Conservation (phyloP, 1,139 yeast species). For the Scheffersomyces quercinus region DNA sequence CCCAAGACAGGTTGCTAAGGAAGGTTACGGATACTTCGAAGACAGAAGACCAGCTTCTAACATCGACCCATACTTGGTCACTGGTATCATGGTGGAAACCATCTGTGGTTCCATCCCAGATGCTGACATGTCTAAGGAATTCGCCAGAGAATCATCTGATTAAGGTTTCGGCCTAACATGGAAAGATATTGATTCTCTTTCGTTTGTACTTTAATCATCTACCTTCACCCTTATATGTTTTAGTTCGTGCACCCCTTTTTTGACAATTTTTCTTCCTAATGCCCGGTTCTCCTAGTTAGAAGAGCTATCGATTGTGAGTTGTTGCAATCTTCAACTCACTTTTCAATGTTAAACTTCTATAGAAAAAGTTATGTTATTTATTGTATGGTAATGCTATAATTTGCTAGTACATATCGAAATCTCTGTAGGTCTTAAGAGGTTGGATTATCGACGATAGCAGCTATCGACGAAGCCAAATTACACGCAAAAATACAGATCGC, state of each 20-base stretch:
- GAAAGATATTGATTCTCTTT: neutral
- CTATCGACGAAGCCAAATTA: too few species aligned
- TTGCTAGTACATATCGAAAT: neutral
- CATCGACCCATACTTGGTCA: slow-evolving; percentile 97
- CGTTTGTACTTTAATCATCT: neutral
- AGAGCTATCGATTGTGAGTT: too few species aligned
- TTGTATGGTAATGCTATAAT: slow-evolving; percentile 1
- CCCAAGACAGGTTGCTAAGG: slow-evolving; percentile 98
- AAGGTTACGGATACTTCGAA: slow-evolving; percentile 97
- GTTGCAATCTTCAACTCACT: too few species aligned
- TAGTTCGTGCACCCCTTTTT: slow-evolving; percentile 1
- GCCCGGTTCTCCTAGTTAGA: too few species aligned
- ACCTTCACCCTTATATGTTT: neutral
- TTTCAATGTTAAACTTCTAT: too few species aligned
- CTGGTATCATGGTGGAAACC: slow-evolving; percentile 97
- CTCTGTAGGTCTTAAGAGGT: too few species aligned
- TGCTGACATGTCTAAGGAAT: slow-evolving; percentile 92
- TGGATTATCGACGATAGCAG: too few species aligned
- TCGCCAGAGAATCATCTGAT: slow-evolving; percentile 64
- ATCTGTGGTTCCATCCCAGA: slow-evolving; percentile 93
- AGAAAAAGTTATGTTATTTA: neutral
- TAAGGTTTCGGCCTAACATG: slow-evolving; percentile 8
- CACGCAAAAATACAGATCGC: too few species aligned
- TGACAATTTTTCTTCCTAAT: neutral
- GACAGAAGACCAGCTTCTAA: slow-evolving; percentile 99